Evolutionary conservation across 2,329 filamentous ascomycete genomes (phyloP), one percentile per base, ranked within the genome.

Genomic region (Dothistroma pini): DNA sequence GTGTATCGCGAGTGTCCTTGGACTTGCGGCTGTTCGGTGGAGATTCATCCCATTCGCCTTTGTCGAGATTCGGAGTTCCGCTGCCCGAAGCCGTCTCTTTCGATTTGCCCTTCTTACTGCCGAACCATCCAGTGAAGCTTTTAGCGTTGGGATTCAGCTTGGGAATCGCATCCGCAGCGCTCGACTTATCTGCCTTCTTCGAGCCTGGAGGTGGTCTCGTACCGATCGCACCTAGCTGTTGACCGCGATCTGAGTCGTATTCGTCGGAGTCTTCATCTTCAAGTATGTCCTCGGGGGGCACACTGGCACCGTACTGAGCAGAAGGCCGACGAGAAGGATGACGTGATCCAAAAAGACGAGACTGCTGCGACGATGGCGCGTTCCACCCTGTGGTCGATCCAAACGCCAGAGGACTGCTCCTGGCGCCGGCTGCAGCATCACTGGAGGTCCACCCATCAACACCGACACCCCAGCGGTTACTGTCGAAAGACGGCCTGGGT

Each of bases 91-190:
- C 57, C 50, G 62, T 54, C 47, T 62, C 61, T 35, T 75, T 63
- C 62, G 73, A 75, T 52, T 74, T 76, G 56, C 67, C 75, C 70
- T 62, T 75, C 75, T 69, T 79, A 75, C 69, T 77, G 1, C 65
- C 65, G 61, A 95, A 85, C 41, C 87, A 83, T 10, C 83, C 87
- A 76, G 89, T 93, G 73, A 97, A 97, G 0, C 89, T 90, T 9
- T 93, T 93, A 0, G 93, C 95, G 7, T 90, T 85, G 8, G 95
- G 95, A 70, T 99, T 97, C 31, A 97, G 82, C 68, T 83, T 82
- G 52, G 86, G 69, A 76, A 87, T 79, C 47, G 80, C 71, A 10
- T 25, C 47, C 16, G 50, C 62, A 14, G 63, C 41, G 12, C 16
- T 29, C 8, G 60, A 55, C 48, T 63, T 60, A 4, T 63, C 66